A percentile compares a stretch with the other conserved stretches of the same genome.
Conservation (phyloP, 495 filamentous ascomycete species). For the Paragyromitra xinjiangensis region DNA sequence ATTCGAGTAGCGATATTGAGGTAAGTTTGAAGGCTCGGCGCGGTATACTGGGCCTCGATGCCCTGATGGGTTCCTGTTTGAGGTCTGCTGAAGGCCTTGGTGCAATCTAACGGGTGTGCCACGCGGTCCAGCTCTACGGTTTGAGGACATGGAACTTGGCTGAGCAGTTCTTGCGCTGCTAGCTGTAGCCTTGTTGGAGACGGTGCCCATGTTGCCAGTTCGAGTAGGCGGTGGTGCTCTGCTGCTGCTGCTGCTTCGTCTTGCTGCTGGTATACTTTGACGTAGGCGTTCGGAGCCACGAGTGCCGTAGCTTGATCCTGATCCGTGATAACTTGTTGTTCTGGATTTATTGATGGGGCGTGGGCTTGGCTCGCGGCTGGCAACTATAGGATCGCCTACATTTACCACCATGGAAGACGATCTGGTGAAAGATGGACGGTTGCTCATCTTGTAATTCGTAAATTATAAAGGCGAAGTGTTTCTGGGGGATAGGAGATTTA, state of each 20-base stretch:
- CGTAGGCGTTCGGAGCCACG: slow-evolving; percentile 22
- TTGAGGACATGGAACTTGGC: not conserved
- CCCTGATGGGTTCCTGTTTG: slow-evolving; percentile 6
- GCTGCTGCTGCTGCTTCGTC: slow-evolving; percentile 14
- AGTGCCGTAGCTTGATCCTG: slow-evolving; percentile 1
- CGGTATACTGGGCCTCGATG: slow-evolving; percentile 13
- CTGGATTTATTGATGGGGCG: slow-evolving; percentile 7
- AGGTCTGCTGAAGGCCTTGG: slow-evolving; percentile 13
- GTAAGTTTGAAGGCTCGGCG: slow-evolving; percentile 5
- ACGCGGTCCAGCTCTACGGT: not conserved
- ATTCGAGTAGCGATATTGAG: slow-evolving; percentile 18
- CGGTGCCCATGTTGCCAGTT: not conserved
- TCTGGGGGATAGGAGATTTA: not conserved
- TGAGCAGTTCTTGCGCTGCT: slow-evolving; percentile 21
- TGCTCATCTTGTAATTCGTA: slow-evolving; percentile 23
- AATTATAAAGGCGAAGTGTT: not conserved
- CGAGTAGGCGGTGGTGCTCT: slow-evolving; percentile 14
- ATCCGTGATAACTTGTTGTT: slow-evolving; percentile 34
- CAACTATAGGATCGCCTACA: slow-evolving; percentile 10
- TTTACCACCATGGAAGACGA: slow-evolving; percentile 32
- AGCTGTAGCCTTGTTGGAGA: slow-evolving; percentile 14
- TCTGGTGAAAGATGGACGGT: slow-evolving; percentile 19
- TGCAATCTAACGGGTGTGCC: not conserved
- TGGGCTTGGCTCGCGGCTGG: slow-evolving; percentile 20
- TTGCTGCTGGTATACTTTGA: slow-evolving; percentile 15